These are phyloP conservation scores for Pholiota microspora DNA, from an alignment of 768 basidiomycete species.

Conservation along the genomic window DNA sequence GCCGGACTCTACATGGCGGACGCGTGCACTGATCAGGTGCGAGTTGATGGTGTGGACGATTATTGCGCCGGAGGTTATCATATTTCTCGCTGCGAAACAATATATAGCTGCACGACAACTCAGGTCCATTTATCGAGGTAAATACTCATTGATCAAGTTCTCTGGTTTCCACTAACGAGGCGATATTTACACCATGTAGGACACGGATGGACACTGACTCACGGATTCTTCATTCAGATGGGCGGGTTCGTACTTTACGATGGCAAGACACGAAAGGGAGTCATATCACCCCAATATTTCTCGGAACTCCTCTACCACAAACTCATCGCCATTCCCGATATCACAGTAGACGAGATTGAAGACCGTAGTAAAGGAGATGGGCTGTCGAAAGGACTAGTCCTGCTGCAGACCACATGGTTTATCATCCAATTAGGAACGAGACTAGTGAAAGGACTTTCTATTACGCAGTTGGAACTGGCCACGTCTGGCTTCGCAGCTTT, in stretches of 20 bases:
- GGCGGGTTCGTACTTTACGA: conserved; percentile 1
- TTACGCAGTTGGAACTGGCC: conserved; percentile 1
- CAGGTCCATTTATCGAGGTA: neutral
- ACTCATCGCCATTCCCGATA: neutral
- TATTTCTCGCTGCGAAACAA: neutral
- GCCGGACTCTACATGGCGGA: neutral
- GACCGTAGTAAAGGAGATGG: conserved; percentile 2
- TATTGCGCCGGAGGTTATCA: conserved; percentile 1
- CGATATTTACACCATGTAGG: neutral
- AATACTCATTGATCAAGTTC: too few relatives aligned
- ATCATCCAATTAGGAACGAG: neutral
- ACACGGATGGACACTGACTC: neutral
- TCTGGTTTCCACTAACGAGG: too few relatives aligned
- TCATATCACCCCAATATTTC: neutral
- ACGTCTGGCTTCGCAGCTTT: neutral
- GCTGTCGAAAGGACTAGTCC: neutral
- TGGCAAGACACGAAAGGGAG: neutral
- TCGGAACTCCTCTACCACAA: neutral
- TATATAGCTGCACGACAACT: neutral
- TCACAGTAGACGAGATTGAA: neutral
- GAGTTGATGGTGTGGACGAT: conserved; percentile 4
- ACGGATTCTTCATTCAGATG: conserved; percentile 4
- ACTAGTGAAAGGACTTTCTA: neutral
- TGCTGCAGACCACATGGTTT: conserved; percentile 1
- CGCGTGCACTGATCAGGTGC: neutral